Conservation (phyloP, 257 asterid species). For the Coffea canephora region DNA sequence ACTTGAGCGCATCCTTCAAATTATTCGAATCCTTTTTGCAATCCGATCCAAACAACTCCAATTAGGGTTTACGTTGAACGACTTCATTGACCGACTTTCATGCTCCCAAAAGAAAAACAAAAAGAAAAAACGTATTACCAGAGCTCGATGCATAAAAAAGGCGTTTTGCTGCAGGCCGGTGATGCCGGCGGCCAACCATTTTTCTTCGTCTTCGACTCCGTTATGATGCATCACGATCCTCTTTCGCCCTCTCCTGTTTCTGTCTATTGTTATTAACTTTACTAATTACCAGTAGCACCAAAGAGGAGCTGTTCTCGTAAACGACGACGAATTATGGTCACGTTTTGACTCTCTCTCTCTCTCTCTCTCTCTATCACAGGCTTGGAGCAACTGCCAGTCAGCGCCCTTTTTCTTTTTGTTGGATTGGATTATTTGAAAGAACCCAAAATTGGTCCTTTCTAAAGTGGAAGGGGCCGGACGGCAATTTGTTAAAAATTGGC, state of each 20-base stretch:
- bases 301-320: neutral
- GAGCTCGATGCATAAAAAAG: slow-evolving; percentile 96
- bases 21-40: slow-evolving; percentile 75
- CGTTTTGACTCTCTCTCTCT: neutral
- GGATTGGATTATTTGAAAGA: neutral
- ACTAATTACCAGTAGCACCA: neutral
- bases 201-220: slow-evolving; percentile 91
- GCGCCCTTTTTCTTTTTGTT: neutral
- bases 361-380: too few relatives aligned
- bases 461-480: too few relatives aligned
- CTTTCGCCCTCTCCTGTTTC: neutral
- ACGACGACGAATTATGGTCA: neutral
- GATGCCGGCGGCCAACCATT: slow-evolving; percentile 95
- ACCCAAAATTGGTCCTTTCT: neutral
- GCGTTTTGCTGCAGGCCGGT: slow-evolving; percentile 98
- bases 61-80: slow-evolving; percentile 12
- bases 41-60: slow-evolving; percentile 14
- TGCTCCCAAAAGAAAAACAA: neutral
- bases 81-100: too few relatives aligned
- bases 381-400: slow-evolving; percentile 5
- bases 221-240: slow-evolving; percentile 52
- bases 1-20: slow-evolving; percentile 93
- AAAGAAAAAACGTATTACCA: slow-evolving; percentile 37
- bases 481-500: too few relatives aligned
- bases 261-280: neutral